These are phyloP conservation scores for Tylopilus intermedius DNA, from an alignment of 768 basidiomycete genomes.

Conservation along the genomic window DNA sequence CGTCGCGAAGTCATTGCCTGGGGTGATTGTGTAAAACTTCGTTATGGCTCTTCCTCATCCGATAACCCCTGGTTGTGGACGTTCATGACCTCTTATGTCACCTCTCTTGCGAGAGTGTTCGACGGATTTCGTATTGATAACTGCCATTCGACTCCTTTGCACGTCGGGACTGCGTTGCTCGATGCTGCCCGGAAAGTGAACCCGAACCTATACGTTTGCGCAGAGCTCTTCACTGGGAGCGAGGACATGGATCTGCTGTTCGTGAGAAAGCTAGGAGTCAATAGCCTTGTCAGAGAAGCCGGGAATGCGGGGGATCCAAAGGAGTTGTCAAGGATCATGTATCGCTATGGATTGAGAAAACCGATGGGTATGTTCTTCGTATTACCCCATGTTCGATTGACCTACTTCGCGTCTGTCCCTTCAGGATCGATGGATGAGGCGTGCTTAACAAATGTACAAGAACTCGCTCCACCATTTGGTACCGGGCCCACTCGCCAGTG, in stretches of 20 bases:
- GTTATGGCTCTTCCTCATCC: constrained; percentile 75
- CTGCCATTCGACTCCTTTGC: constrained; percentile 93
- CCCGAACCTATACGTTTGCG: constrained; percentile 93
- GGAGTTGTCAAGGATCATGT: constrained; percentile 83
- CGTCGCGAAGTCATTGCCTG: constrained; percentile 96
- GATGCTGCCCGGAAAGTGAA: constrained; percentile 86
- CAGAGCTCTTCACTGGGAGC: constrained; percentile 94
- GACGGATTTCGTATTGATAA: constrained; percentile 99
- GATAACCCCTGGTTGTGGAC: constrained; percentile 94
- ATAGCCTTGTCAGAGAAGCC: constrained; percentile 91
- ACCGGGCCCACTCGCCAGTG: constrained; percentile 74
- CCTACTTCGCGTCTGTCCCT: background rate
- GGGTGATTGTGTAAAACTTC: constrained; percentile 97
- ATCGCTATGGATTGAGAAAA: constrained; percentile 87
- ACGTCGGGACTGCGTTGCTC: constrained; percentile 93
- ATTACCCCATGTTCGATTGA: background rate
- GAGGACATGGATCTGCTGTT: constrained; percentile 92
- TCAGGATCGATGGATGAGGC: constrained; percentile 90
- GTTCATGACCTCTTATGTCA: constrained; percentile 84
- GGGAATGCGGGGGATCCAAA: constrained; percentile 88
- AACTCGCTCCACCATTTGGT: constrained; percentile 77
- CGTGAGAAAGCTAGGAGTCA: constrained; percentile 88
- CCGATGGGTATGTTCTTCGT: constrained; percentile 64
- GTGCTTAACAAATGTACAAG: constrained; percentile 71
- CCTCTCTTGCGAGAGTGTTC: constrained; percentile 73